These are phyloP conservation scores for Coemansia sp. DNA, from an alignment of 192 early-diverging fungal genomes.

Conservation along the genomic window DNA sequence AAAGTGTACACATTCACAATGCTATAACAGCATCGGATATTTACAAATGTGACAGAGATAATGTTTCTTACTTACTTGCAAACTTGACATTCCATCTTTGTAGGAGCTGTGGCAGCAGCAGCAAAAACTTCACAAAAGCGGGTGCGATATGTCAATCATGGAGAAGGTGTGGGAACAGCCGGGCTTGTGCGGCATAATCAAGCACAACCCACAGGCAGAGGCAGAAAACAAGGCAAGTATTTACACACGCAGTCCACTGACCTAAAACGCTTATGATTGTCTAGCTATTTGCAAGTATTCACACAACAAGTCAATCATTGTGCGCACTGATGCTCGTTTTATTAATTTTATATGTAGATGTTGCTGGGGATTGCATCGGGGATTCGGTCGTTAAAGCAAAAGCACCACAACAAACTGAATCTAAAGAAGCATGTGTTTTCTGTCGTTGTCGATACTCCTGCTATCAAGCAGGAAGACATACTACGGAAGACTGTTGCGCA, in stretches of 20 bases:
- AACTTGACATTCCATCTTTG: not conserved
- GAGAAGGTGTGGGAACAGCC: slow-evolving; percentile 30
- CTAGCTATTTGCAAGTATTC: not conserved
- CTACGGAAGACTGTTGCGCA: no score
- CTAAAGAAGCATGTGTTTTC: slow-evolving; percentile 6
- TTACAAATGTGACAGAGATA: not conserved
- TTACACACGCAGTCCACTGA: no score
- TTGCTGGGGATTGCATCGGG: slow-evolving; percentile 35
- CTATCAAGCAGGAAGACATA: no score
- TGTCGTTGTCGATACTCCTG: slow-evolving; percentile 15
- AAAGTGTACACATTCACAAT: not conserved
- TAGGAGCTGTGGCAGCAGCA: slow-evolving; percentile 54
- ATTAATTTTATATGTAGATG: slow-evolving; percentile 25
- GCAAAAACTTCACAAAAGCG: slow-evolving; percentile 3
- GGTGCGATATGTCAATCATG: slow-evolving; percentile 36
- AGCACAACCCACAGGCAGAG: slow-evolving; percentile 19
- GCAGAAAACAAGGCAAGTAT: slow-evolving; percentile 39
- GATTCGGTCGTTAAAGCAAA: slow-evolving; percentile 47
- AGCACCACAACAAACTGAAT: slow-evolving; percentile 14
- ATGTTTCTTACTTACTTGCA: not conserved
- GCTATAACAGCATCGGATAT: slow-evolving; percentile 1
- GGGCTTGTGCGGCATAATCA: slow-evolving; percentile 3
- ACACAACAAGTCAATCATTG: not conserved
- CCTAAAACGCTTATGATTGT: not conserved
- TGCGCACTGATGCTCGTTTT: not conserved